Percentiles rank a stretch among this genome's conserved stretches.
Conservation (phyloP, 2,329 filamentous ascomycete species). For the Colletotrichum sp. region DNA sequence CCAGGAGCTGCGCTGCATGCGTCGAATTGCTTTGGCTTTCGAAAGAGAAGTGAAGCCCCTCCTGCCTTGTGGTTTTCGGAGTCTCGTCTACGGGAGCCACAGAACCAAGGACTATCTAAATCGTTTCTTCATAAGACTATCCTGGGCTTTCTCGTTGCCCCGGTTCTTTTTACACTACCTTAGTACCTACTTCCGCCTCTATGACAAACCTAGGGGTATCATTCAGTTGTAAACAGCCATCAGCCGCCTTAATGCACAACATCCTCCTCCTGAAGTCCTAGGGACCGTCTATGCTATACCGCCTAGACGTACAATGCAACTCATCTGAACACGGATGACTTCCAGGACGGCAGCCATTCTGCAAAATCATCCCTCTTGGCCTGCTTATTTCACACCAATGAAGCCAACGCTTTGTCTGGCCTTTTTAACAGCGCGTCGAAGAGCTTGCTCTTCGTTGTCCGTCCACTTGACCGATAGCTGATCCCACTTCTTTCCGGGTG, state of each 20-base stretch:
- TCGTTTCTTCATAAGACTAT: background rate
- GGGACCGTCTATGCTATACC: background rate
- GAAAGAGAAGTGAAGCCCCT: background rate
- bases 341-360: background rate
- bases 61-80: background rate
- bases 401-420: constrained; percentile 70
- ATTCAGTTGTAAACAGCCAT: background rate
- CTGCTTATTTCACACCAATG: constrained; percentile 64
- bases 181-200: background rate
- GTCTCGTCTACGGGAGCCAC: background rate
- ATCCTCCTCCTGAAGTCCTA: background rate
- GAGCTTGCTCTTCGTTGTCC: constrained; percentile 67
- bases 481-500: constrained; percentile 69
- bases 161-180: background rate
- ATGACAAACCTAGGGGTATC: constrained; percentile 1
- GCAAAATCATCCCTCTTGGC: background rate
- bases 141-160: background rate
- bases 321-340: background rate
- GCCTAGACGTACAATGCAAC: background rate
- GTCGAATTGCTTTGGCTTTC: background rate
- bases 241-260: background rate
- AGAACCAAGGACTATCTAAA: background rate
- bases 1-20: background rate
- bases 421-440: constrained; percentile 59
- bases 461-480: constrained; percentile 72